Conservation (phyloP, 2,329 filamentous ascomycete genomes). For the Hirsutella rhossiliensis region DNA sequence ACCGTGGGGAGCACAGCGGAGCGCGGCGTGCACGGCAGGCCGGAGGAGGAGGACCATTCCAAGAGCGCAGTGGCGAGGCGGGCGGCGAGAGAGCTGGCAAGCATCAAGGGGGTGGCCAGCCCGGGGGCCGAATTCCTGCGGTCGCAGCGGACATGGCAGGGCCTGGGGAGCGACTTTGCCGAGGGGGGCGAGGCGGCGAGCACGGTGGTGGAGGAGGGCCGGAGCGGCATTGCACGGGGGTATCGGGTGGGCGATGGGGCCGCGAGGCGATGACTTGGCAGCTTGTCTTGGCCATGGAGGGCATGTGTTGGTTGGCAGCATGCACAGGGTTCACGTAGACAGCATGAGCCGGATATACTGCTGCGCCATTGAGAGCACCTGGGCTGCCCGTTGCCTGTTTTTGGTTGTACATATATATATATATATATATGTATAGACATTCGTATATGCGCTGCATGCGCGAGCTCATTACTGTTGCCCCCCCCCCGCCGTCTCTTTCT, state of each 20-base stretch:
- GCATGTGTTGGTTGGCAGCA: not conserved
- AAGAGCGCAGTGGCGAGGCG: slow-evolving; percentile 42
- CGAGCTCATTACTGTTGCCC: too few species aligned
- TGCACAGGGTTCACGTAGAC: too few species aligned
- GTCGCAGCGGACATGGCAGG: slow-evolving; percentile 79
- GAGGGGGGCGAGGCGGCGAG: slow-evolving; percentile 35
- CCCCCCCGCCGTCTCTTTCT: too few species aligned
- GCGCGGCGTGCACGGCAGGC: too few species aligned
- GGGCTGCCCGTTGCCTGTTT: too few species aligned
- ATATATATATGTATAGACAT: too few species aligned
- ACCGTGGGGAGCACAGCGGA: slow-evolving; percentile 15
- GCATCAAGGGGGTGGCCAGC: slow-evolving; percentile 76
- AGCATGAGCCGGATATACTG: too few species aligned
- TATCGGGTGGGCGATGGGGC: slow-evolving; percentile 61
- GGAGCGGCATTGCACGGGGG: slow-evolving; percentile 77
- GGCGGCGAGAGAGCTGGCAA: slow-evolving; percentile 54
- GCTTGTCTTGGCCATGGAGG: not conserved
- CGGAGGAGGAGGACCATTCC: too few species aligned
- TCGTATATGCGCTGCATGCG: too few species aligned
- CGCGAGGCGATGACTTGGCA: slow-evolving; percentile 16
- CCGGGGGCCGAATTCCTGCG: slow-evolving; percentile 82
- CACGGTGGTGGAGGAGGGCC: slow-evolving; percentile 69
- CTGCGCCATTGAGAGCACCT: too few species aligned
- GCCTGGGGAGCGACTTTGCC: slow-evolving; percentile 72
- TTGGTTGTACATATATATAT: too few species aligned